These are phyloP conservation scores for Epichloe aotearoae DNA, from an alignment of 2,329 filamentous ascomycete species.

Conservation along the genomic window DNA sequence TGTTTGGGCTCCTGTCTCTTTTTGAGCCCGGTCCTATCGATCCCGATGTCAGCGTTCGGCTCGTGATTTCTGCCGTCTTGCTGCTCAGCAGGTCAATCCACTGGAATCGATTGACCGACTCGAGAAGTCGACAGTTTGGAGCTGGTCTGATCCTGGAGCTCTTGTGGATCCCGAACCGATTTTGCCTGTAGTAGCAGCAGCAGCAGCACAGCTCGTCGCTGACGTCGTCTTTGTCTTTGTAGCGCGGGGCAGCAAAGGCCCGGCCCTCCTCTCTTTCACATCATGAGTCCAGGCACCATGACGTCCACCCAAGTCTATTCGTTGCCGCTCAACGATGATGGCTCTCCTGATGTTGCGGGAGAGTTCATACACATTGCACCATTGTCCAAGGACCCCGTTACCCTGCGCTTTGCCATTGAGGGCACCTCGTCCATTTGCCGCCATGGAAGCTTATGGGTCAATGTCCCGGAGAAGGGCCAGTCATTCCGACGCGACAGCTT, in stretches of 20 bases:
- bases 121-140: not conserved
- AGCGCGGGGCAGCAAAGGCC: conserved; percentile 8
- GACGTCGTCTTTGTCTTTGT: conserved; percentile 1
- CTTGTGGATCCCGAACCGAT: not conserved
- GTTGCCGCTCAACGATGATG: conserved; percentile 82
- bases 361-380: conserved; percentile 87
- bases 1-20: not conserved
- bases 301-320: conserved; percentile 66
- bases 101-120: not conserved
- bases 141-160: not conserved
- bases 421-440: conserved; percentile 92
- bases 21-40: not conserved
- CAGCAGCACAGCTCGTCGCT: not conserved
- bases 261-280: conserved; percentile 18
- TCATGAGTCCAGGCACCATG: conserved; percentile 48
- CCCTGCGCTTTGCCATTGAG: conserved; percentile 79
- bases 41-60: not conserved
- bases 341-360: conserved; percentile 77
- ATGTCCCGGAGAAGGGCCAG: conserved; percentile 67
- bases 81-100: not conserved
- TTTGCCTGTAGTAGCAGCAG: not conserved
- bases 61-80: not conserved
- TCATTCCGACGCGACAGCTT: conserved; percentile 70
- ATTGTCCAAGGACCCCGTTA: conserved; percentile 57
- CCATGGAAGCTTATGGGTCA: conserved; percentile 91